phyloP scores from a whole-genome alignment of 768 basidiomycete genomes.

The Amanita thiersii region DNA sequence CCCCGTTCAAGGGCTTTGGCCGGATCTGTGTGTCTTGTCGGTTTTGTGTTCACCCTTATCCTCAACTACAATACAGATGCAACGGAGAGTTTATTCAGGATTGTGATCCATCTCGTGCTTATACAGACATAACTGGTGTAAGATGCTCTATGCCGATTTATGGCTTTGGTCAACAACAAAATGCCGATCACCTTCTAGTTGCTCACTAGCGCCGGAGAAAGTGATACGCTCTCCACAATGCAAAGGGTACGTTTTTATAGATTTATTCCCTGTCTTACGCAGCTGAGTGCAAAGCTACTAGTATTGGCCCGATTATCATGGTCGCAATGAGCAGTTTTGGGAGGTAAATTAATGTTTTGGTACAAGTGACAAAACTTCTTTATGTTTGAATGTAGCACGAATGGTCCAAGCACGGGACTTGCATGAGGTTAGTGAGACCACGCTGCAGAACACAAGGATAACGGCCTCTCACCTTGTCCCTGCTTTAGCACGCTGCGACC shows the following conservation, averaged over 20 bases:
- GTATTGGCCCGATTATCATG: constrained; percentile 49
- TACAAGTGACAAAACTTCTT: too few relatives aligned
- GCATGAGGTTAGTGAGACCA: constrained; percentile 20
- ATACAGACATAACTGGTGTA: constrained; percentile 34
- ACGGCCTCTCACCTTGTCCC: not conserved
- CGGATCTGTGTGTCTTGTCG: not conserved
- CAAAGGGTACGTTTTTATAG: constrained; percentile 13
- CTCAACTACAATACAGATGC: constrained; percentile 25
- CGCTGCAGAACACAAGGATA: not conserved
- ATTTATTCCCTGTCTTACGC: not conserved
- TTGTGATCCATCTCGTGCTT: constrained; percentile 41
- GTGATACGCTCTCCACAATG: constrained; percentile 47
- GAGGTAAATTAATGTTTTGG: constrained; percentile 33
- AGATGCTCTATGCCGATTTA: constrained; percentile 7
- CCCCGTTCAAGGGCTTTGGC: not conserved
- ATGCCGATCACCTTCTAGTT: too few relatives aligned
- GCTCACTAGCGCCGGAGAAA: constrained; percentile 38
- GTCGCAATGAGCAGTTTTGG: constrained; percentile 51
- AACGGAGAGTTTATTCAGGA: constrained; percentile 32
- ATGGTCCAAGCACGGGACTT: constrained; percentile 53
- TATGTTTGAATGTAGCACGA: constrained; percentile 35
- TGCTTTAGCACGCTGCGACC: constrained; percentile 38
- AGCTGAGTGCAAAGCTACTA: constrained; percentile 7
- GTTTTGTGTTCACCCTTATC: not conserved
- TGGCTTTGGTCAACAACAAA: not conserved